Conservation (phyloP, 2,329 filamentous ascomycete species). For the Laburnicola sp. region DNA sequence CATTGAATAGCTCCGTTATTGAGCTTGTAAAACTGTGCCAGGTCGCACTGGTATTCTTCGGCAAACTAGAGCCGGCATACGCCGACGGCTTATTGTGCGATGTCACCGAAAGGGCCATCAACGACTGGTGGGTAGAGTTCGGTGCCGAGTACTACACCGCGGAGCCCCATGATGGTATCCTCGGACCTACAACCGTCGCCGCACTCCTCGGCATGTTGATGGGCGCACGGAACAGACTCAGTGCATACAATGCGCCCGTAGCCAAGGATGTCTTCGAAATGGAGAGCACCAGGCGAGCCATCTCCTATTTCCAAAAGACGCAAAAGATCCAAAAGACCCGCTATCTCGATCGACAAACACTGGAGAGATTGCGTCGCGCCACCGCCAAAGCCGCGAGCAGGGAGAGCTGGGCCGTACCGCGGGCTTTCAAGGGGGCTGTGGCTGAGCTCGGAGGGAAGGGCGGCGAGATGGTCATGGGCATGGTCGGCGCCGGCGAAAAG, state of each 20-base stretch:
- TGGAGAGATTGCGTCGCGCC: slow-evolving; percentile 76
- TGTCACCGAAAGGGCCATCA: slow-evolving; percentile 84
- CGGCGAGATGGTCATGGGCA: slow-evolving; percentile 93
- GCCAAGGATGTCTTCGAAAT: slow-evolving; percentile 91
- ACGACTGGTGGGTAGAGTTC: slow-evolving; percentile 95
- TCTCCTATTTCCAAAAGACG: slow-evolving; percentile 86
- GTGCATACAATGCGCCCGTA: slow-evolving; percentile 80
- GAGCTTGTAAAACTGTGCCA: slow-evolving; percentile 93
- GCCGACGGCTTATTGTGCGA: slow-evolving; percentile 92
- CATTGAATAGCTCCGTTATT: slow-evolving; percentile 75
- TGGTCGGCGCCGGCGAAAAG: slow-evolving; percentile 81
- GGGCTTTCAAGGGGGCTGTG: slow-evolving; percentile 92
- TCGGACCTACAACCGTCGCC: slow-evolving; percentile 89
- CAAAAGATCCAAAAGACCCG: slow-evolving; percentile 78
- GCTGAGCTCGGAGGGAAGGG: slow-evolving; percentile 92
- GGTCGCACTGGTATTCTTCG: slow-evolving; percentile 83
- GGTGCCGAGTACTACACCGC: slow-evolving; percentile 90
- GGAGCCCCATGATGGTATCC: slow-evolving; percentile 87
- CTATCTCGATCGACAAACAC: slow-evolving; percentile 78
- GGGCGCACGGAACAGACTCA: slow-evolving; percentile 85
- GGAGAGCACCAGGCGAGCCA: slow-evolving; percentile 76
- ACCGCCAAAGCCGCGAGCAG: slow-evolving; percentile 89
- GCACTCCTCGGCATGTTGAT: slow-evolving; percentile 85
- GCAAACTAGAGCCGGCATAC: slow-evolving; percentile 82
- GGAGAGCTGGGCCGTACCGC: slow-evolving; percentile 89